A percentile compares a stretch with the other conserved stretches of the same genome.
Evolutionary conservation across 129 eudicot species (phyloP).

Genomic region (Silybum marianum): DNA sequence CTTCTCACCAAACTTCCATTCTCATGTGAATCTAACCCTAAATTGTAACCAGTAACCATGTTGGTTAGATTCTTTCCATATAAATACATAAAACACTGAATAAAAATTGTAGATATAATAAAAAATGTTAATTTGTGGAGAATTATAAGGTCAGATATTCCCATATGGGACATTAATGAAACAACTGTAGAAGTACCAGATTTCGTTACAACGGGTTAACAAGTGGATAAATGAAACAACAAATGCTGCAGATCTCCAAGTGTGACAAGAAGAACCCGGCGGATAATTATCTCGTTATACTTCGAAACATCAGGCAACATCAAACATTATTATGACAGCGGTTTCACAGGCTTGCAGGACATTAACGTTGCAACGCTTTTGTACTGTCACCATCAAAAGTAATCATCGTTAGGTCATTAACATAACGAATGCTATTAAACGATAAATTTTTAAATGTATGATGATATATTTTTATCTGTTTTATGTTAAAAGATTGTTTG

Average conservation of each 20-base stretch:
- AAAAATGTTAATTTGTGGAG: not conserved
- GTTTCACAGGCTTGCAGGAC: conserved; percentile 46
- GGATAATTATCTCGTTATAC: conserved; percentile 23
- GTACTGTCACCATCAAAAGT: conserved; percentile 52
- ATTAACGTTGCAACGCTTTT: conserved; percentile 68
- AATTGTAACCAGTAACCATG: not conserved
- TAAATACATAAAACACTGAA: not conserved
- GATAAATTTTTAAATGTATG: not conserved
- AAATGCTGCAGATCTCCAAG: not conserved
- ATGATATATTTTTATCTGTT: not conserved
- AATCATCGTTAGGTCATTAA: conserved; percentile 10
- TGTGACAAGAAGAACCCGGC: conserved; percentile 12
- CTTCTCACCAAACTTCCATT: too few species aligned
- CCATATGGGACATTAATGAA: conserved; percentile 1
- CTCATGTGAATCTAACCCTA: too few species aligned
- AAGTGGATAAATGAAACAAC: conserved; percentile 13
- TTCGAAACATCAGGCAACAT: conserved; percentile 21
- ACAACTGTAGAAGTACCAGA: conserved; percentile 16
- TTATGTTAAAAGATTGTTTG: not conserved
- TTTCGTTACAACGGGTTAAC: conserved; percentile 23
- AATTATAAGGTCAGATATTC: conserved; percentile 8
- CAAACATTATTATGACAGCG: conserved; percentile 36
- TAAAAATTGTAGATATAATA: not conserved
- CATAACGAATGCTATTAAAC: not conserved
- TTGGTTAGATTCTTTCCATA: not conserved